Base-by-base conservation (phyloP, 768 basidiomycete genomes). In the Boletus reticuloceps region DNA sequence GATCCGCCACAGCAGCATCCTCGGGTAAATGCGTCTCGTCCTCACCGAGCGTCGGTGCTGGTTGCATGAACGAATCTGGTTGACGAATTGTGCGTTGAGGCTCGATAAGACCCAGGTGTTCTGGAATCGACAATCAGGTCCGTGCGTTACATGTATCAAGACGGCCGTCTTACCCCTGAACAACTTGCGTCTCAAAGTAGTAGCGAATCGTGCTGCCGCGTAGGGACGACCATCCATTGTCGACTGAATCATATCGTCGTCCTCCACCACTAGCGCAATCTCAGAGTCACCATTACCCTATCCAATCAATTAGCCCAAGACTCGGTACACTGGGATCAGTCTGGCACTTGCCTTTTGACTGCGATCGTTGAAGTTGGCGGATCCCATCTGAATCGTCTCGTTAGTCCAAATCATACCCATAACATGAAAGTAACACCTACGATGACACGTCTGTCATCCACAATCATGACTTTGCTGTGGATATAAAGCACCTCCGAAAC, bases 201-300 rank as follows among this genome's bases (percentile, higher is more conserved):
- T 80, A 0, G 96, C 95, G 64, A 98, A 93, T 43, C 88, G 85
- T 27, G 82, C 75, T 0, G 85, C 96, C 68, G 77, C 71, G 69
- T 86, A 91, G 27, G 80, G 79, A 59, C 81, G 69, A 3, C 94
- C 92, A 62, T 93, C 77, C 94, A 97, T 96, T 16, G 68, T 79
- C 5, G 85, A 81, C 27, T 80, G 76, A 39, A 99, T 76, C 74
- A 83, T 76, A 47, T 96, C 91, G 0, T 79, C 73, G 64, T 99
- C 96, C 71, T 98, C 95, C 31, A 97, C 87, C 19, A 98, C 85
- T 9, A 97, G 73, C 8, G 90, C 91, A 59, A 98, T 96, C 73
- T 98, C 97, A 1, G 93, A 96, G 71, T 96, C 94, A 34, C 92
- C 93, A 60, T 96, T 89, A 25, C 95, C 95, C 85, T 88, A 45